Base-by-base conservation (phyloP, 2,329 filamentous ascomycete species). In the Moelleriella libera region DNA sequence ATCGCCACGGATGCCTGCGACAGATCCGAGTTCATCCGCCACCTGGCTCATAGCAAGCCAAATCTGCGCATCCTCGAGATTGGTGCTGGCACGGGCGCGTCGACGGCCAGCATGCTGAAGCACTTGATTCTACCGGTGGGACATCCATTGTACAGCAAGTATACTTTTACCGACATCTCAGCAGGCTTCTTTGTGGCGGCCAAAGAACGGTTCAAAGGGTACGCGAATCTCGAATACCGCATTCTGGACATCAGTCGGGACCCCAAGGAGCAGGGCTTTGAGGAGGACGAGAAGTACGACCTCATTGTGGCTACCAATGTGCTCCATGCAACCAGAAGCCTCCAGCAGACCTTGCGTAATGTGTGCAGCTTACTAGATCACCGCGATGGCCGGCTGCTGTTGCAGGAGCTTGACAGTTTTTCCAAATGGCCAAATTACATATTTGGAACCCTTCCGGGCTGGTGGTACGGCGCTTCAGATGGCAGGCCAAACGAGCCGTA, bases 141-240 rank as follows among this genome's bases (percentile, higher is more conserved):
- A 1, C 43, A 46, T 2, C 50, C 71, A 5, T 59, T 55, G 1
- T 68, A 66, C 14, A 12, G 28, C 3, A 34, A 14, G 2, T 74
- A 73, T 52, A 68, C 64, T 0, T 74, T 60, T 54, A 72, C 71
- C 0, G 69, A 72, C 48, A 61, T 70, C 6, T 64, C 63, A 0
- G 48, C 58, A 3, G 61, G 58, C 7, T 68, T 68, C 57, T 69
- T 72, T 44, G 59, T 62, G 10, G 49, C 54, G 1, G 65, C 63
- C 0, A 50, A 55, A 30, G 55, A 61, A 30, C 51, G 49, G 5
- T 64, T 70, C 29, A 46, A 10, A 8, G 10, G 6, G 5, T 30
- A 30, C 4, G 11, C 31, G 2, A 30, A 29, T 14, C 2, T 47
- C 9, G 42, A 47, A 10, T 60, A 50, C 51, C 52, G 49, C 41